Conservation (phyloP, 345 rosid species). For the Arabis hirsuta region DNA sequence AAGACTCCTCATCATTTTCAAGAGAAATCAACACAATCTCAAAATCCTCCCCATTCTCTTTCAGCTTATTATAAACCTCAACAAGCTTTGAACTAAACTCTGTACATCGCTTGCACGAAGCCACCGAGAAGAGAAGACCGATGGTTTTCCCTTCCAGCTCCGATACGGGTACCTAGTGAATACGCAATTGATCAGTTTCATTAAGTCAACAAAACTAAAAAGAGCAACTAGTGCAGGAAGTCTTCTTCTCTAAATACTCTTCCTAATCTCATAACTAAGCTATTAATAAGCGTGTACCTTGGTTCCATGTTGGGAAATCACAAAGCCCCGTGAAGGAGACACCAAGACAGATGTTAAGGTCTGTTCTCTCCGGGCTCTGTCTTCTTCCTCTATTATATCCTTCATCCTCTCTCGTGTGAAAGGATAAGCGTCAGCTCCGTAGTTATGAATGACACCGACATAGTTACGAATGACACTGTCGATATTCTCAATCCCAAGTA, state of each 20-base stretch:
- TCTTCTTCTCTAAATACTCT: no score
- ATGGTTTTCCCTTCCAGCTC: conserved; percentile 73
- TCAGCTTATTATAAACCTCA: conserved; percentile 54
- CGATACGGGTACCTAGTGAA: conserved; percentile 57
- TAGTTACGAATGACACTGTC: conserved; percentile 58
- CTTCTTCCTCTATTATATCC: conserved; percentile 67
- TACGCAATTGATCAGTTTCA: neutral
- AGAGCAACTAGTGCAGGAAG: neutral
- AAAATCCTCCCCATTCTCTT: conserved; percentile 60
- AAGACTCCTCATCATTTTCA: conserved; percentile 60
- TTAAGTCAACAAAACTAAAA: conserved; percentile 18
- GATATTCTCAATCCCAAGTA: conserved; percentile 51
- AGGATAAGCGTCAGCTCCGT: conserved; percentile 72
- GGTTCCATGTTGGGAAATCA: conserved; percentile 56
- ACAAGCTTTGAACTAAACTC: conserved; percentile 60
- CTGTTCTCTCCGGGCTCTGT: conserved; percentile 62
- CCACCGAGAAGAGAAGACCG: conserved; percentile 59
- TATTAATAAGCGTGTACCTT: conserved; percentile 48
- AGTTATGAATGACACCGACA: conserved; percentile 56
- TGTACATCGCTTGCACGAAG: conserved; percentile 36
- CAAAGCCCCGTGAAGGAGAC: conserved; percentile 55
- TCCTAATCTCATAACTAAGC: neutral
- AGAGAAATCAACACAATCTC: conserved; percentile 68
- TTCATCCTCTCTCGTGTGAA: conserved; percentile 63
- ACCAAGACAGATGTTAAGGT: conserved; percentile 62